These are phyloP conservation scores for Verticillium klebahnii DNA, from an alignment of 2,329 filamentous ascomycete genomes.

Conservation along the genomic window DNA sequence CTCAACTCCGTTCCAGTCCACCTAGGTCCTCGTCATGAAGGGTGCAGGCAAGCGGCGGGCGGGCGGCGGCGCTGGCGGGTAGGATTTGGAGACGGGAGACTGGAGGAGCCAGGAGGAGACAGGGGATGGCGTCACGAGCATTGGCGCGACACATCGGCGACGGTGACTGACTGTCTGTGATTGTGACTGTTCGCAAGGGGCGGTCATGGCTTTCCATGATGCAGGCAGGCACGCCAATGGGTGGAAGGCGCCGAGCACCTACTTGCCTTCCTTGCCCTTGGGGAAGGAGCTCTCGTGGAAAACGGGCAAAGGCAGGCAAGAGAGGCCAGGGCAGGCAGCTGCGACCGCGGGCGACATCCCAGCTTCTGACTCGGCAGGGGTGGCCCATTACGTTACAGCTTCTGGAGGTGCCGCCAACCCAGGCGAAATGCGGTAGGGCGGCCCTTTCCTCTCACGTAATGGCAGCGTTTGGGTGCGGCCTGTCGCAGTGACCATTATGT, in stretches of 20 bases:
- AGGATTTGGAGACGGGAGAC: too few relatives aligned
- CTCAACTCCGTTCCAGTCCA: neutral
- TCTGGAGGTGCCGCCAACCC: constrained; percentile 27
- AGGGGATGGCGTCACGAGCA: neutral
- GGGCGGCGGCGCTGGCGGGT: neutral
- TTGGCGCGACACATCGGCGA: neutral
- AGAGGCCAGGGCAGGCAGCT: neutral
- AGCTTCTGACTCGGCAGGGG: constrained; percentile 23
- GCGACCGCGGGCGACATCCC: constrained; percentile 1
- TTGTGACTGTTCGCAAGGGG: too few relatives aligned
- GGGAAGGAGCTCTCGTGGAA: constrained; percentile 12
- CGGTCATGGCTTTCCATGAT: neutral
- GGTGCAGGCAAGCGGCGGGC: neutral
- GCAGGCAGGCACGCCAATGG: neutral
- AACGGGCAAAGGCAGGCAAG: constrained; percentile 16
- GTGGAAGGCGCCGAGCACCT: neutral
- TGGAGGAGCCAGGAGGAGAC: neutral
- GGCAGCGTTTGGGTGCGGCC: constrained; percentile 15
- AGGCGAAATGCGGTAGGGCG: constrained; percentile 17
- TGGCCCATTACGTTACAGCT: constrained; percentile 43
- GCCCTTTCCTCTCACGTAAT: constrained; percentile 46
- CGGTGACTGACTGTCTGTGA: neutral
- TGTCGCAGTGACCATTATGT: constrained; percentile 32
- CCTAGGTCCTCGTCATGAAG: too few relatives aligned
- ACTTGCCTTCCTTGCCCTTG: neutral